Evolutionary conservation across 441 rosid genomes (phyloP), one percentile per base, ranked within the genome.

Genomic region (Arabidopsis hybrid): DNA sequence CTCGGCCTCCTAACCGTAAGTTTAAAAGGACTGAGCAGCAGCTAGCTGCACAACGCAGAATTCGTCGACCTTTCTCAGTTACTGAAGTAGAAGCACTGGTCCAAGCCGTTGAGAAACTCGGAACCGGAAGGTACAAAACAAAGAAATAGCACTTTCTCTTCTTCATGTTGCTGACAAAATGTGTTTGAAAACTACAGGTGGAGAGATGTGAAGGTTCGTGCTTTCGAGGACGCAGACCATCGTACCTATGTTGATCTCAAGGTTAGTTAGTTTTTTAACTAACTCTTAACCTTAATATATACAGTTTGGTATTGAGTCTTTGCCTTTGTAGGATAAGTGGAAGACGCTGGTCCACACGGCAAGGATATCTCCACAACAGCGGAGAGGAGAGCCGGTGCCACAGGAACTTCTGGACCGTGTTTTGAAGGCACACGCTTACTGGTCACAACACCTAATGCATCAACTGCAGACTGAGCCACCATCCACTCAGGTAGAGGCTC

Each of bases 21-120:
- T 79, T 83, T 52, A 91, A 89, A 81, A 83, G 82, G 45, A 83
- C 85, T 50, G 94, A 90, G 71, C 80, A 83, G 70, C 80, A 85
- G 72, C 85, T 87, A 82, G 61, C 75, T 73, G 78, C 81, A 51
- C 72, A 70, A 4, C 97, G 99, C 78, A 89, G 99, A 86, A 90
- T 90, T 79, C 97, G 99, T 81, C 96, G 99, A 85, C 98, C 99
- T 79, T 95, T 95, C 90, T 91, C 98, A 53, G 97, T 95, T 65
- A 14, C 90, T 78, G 99, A 95, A 88, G 99, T 95, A 63, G 99
- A 95, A 87, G 97, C 97, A 65, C 85, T 95, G 62, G 98, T 95
- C 69, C 92, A 88, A 70, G 98, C 99, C 3, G 99, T 95, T 78
- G 98, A 95, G 88, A 86, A 90, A 74, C 92, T 93, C 60, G 99